These are phyloP conservation scores for Helotiales sp. DNA, from an alignment of 2,329 filamentous ascomycete genomes.

Conservation along the genomic window DNA sequence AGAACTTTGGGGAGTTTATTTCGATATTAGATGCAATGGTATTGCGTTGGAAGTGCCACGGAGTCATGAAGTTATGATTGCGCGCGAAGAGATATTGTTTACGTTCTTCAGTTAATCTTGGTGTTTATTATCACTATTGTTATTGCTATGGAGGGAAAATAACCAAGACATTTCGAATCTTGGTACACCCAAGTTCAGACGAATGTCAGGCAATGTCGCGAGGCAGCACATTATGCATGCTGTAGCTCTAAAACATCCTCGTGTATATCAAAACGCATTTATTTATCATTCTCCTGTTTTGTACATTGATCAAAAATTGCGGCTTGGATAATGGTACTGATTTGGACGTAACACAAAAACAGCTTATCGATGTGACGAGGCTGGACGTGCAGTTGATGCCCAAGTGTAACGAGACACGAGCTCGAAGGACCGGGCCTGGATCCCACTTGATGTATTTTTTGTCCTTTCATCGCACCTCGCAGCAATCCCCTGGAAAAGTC, in stretches of 20 bases:
- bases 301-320: neutral
- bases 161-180: neutral
- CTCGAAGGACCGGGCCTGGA: neutral
- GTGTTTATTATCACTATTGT: neutral
- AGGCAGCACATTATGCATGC: neutral
- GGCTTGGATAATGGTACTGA: neutral
- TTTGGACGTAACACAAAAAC: neutral
- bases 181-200: neutral
- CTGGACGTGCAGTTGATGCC: neutral
- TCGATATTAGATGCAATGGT: too few species aligned
- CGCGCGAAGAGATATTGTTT: neutral
- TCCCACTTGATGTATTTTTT: neutral
- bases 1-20: too few species aligned
- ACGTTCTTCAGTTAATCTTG: neutral
- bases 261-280: neutral
- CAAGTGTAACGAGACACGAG: conserved; percentile 1
- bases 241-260: neutral
- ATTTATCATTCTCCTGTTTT: neutral
- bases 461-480: neutral
- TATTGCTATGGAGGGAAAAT: neutral
- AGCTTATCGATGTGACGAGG: neutral
- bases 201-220: neutral
- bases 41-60: too few species aligned
- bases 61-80: neutral
- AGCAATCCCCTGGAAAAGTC: neutral